Evolutionary conservation across 1,139 yeast genomes (phyloP), one percentile per base, ranked within the genome.

Genomic region (Kurtzmaniella quercitrusa): DNA sequence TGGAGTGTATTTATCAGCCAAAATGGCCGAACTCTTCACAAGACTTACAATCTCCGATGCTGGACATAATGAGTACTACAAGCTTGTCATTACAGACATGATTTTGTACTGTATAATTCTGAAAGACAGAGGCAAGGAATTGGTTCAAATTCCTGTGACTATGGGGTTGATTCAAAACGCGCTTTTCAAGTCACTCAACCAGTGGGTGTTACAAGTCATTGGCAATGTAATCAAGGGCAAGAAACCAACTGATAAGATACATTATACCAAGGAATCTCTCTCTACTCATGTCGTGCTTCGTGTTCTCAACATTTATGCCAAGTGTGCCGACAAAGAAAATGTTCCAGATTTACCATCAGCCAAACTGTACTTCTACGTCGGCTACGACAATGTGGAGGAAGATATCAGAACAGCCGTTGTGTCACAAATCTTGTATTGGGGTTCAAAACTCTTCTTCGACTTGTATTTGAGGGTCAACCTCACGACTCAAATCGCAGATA

Each of bases 111-210:
- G 60, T 8, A 48, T 65, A 33, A 56, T 56, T 10, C 62, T 58
- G 17, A 64, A 59, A 43, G 76, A 65, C 34, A 52, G 70, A 42
- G 63, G 62, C 23, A 63, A 56, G 41, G 70, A 64, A 15, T 42
- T 51, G 1, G 54, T 68, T 3, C 66, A 66, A 23, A 77, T 82
- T 0, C 57, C 80, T 0, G 71, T 79, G 34, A 72, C 73, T 0
- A 64, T 77, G 21, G 53, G 70, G 6, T 71, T 79, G 45, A 63
- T 77, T 46, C 82, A 79, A 50, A 52, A 59, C 21, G 77, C 73
- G 2, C 80, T 79, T 8, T 73, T 66, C 47, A 51, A 56, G 4
- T 53, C 45, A 23, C 55, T 66, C 36, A 56, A 52, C 40, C 55
- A 53, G 3, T 36, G 38, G 38, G 27, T 15, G 12, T n/a, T n/a